Evolutionary conservation across 2,329 filamentous ascomycete genomes (phyloP), one percentile per base, ranked within the genome.

Genomic region (Tolypocladium tundrense): DNA sequence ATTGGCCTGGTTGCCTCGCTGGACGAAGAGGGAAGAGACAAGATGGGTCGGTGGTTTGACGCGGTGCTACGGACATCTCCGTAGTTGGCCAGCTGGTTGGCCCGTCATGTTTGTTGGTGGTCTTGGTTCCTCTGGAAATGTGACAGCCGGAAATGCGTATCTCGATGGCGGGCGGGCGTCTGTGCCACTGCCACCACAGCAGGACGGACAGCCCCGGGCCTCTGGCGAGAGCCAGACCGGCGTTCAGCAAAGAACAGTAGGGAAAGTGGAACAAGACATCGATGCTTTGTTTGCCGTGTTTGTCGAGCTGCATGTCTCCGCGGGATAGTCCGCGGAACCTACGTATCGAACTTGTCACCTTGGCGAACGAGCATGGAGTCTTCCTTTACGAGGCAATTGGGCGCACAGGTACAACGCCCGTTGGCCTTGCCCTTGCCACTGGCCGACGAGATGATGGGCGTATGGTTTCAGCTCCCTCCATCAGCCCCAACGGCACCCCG

Each of bases 1-100:
- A 79, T 89, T 39, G 78, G 68, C 1, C 73, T 71, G 64, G 62
- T 77, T 1, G 71, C 71, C 1, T 67, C 71, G 19, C 60, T 77
- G 24, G 70, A 74, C 27, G 70, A 73, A 39, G 54, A 57, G 24
- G 61, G 53, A 39, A 57, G 59, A 56, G 21, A n/a, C 24, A 54
- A 58, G 59, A 55, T 60, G 54, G 48, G 50, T 35, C 27, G 14
- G n/a, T 61, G 60, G 61, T 60, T 61, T 52, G 60, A 57, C 11
- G 56, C 53, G 4, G 53, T 61, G 52, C 21, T 60, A 56, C 55
- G 45, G 14, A 55, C 48, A 6, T 11, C 8, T 33, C 27, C 48
- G 16, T 51, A 51, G 48, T 11, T n/a, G 48, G 9, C 16, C 19
- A 5, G 31, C 9, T 35, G 48, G 48, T 51, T 51, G 48, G 48